These are phyloP conservation scores for Fomes fomentarius DNA, from an alignment of 1,284 basidiomycete genomes.

Conservation along the genomic window DNA sequence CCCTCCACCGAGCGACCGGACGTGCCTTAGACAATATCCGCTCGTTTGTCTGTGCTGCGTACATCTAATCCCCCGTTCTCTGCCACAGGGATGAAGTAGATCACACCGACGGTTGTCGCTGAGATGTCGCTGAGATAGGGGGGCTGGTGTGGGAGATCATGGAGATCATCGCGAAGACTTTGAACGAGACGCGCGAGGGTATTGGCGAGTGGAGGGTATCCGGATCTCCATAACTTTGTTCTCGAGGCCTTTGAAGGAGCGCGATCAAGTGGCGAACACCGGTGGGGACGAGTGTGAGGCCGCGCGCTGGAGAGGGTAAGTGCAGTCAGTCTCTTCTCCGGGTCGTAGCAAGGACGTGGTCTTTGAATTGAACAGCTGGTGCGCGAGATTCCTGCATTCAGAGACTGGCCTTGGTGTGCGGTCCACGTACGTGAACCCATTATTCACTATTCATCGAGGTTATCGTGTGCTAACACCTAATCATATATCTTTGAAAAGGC, in stretches of 20 bases:
- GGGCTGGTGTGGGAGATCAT: conserved; percentile 81
- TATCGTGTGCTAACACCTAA: too few species aligned
- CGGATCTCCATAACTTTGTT: conserved; percentile 76
- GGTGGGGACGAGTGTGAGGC: conserved; percentile 49
- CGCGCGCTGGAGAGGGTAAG: conserved; percentile 66
- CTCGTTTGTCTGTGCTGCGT: conserved; percentile 70
- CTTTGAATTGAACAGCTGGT: conserved; percentile 57
- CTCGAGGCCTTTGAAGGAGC: conserved; percentile 63
- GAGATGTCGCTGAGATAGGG: too few species aligned
- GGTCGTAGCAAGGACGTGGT: too few species aligned
- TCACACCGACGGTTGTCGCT: conserved; percentile 70
- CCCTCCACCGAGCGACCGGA: conserved; percentile 68
- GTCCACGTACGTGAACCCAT: conserved; percentile 56
- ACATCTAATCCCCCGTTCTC: conserved; percentile 69
- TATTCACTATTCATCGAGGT: too few species aligned
- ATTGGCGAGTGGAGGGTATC: conserved; percentile 62
- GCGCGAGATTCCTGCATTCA: conserved; percentile 74
- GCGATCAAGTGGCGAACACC: conserved; percentile 42
- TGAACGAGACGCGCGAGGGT: conserved; percentile 78
- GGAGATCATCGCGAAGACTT: conserved; percentile 59
- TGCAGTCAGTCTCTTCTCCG: conserved; percentile 9
- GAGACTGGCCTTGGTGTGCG: conserved; percentile 64
- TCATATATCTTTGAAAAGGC: conserved; percentile 77
- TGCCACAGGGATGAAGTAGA: conserved; percentile 62
- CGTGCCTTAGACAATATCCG: conserved; percentile 82